Conservation (phyloP, 2,329 filamentous ascomycete genomes). For the Aspergillus felis region DNA sequence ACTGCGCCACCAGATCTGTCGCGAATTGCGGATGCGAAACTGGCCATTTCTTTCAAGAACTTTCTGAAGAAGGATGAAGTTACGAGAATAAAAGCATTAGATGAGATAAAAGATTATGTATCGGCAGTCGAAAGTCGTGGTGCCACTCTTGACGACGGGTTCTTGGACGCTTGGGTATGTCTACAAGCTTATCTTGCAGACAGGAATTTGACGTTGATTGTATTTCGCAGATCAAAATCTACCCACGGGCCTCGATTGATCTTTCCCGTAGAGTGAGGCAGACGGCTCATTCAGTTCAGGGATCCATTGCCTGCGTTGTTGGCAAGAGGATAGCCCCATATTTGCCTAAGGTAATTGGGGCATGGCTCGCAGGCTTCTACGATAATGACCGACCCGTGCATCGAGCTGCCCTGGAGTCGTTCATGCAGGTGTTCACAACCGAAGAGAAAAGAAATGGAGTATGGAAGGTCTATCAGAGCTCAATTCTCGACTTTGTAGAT, state of each 20-base stretch:
- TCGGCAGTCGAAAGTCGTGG: conserved; percentile 51
- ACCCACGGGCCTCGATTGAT: conserved; percentile 86
- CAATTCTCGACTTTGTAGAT: conserved; percentile 77
- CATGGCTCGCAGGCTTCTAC: conserved; percentile 88
- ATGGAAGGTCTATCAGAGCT: conserved; percentile 74
- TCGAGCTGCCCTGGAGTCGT: conserved; percentile 71
- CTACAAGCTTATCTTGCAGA: conserved; percentile 7
- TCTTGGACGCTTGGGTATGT: conserved; percentile 86
- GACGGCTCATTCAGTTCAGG: conserved; percentile 73
- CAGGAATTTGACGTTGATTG: conserved; percentile 10
- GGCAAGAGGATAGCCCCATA: conserved; percentile 81
- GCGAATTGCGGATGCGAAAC: conserved; percentile 70
- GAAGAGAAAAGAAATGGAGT: conserved; percentile 74
- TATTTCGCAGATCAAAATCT: conserved; percentile 66
- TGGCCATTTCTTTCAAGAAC: conserved; percentile 90
- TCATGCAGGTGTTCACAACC: conserved; percentile 70
- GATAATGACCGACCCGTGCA: conserved; percentile 77
- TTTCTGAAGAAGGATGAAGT: conserved; percentile 87
- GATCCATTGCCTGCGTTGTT: conserved; percentile 52
- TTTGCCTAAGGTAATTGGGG: conserved; percentile 71
- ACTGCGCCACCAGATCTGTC: conserved; percentile 79
- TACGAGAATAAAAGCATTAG: conserved; percentile 85
- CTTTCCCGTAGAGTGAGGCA: conserved; percentile 83
- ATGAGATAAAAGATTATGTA: conserved; percentile 71
- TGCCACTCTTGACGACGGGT: conserved; percentile 68